Conservation (phyloP, 306 rosid species). For the Lathyrus oleraceus region DNA sequence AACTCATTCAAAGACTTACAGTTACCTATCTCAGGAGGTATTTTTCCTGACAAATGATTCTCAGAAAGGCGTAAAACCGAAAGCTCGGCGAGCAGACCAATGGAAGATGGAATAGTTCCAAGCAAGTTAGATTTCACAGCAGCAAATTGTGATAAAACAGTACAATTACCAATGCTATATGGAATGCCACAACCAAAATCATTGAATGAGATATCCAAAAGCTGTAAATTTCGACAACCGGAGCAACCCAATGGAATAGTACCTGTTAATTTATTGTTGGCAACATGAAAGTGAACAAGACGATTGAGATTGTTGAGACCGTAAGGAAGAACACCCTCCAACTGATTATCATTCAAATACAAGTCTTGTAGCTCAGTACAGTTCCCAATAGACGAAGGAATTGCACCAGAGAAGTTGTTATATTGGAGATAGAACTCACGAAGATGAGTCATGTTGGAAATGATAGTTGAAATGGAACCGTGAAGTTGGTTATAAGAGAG, state of each 20-base stretch:
- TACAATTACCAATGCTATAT: conserved; percentile 65
- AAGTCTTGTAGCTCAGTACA: conserved; percentile 54
- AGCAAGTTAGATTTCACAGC: conserved; percentile 44
- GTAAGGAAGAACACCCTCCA: conserved; percentile 60
- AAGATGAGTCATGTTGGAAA: conserved; percentile 53
- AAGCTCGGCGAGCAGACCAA: conserved; percentile 57
- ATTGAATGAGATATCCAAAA: conserved; percentile 63
- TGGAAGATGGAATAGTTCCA: conserved; percentile 72
- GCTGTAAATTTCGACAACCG: conserved; percentile 41
- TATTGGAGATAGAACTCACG: conserved; percentile 29
- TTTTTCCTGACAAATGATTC: conserved; percentile 62
- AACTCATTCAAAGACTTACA: conserved; percentile 60
- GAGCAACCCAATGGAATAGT: conserved; percentile 54
- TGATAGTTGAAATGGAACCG: conserved; percentile 59
- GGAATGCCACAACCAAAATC: conserved; percentile 63
- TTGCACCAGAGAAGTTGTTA: conserved; percentile 54
- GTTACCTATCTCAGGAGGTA: conserved; percentile 68
- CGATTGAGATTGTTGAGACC: conserved; percentile 49
- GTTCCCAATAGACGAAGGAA: conserved; percentile 70
- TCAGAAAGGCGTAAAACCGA: conserved; percentile 42
- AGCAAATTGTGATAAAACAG: conserved; percentile 37
- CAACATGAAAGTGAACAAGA: conserved; percentile 41
- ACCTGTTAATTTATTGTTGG: conserved; percentile 54
- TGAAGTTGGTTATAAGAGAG: conserved; percentile 49
- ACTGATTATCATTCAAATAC: conserved; percentile 37